Evolutionary conservation across 768 basidiomycete species (phyloP).

Genomic region (Agaricus sinodeliciosus): DNA sequence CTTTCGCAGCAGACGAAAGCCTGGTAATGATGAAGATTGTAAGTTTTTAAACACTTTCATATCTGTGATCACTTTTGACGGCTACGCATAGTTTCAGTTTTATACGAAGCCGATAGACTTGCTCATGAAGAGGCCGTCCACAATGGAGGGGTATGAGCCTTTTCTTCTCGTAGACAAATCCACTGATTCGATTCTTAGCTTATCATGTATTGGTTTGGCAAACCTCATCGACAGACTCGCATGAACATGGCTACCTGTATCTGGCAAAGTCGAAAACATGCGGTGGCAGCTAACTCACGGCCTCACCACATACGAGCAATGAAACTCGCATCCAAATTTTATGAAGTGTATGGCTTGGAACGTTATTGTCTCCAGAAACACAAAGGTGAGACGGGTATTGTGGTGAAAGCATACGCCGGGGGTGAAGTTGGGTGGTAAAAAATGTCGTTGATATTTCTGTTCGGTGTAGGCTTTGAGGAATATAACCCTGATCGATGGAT

Average conservation of each 20-base stretch:
- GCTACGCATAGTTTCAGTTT: conserved; percentile 31
- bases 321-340: conserved; percentile 68
- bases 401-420: conserved; percentile 52
- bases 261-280: conserved; percentile 87
- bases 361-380: conserved; percentile 68
- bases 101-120: conserved; percentile 80
- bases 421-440: conserved; percentile 68
- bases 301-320: conserved; percentile 82
- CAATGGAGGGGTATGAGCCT: conserved; percentile 66
- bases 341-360: conserved; percentile 74
- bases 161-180: neutral
- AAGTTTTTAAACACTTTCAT: conserved; percentile 18
- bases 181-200: conserved; percentile 35
- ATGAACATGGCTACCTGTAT: conserved; percentile 94
- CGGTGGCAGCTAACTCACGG: conserved; percentile 69
- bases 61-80: neutral
- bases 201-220: conserved; percentile 92
- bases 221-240: conserved; percentile 66
- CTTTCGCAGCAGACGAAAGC: conserved; percentile 74
- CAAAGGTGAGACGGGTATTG: conserved; percentile 48
- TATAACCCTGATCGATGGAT: neutral
- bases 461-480: conserved; percentile 6
- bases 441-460: neutral
- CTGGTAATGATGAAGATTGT: conserved; percentile 66
- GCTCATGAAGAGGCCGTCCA: conserved; percentile 92